Conservation (phyloP, 176 grass and related monocot genomes). For the Leersia perrieri region DNA sequence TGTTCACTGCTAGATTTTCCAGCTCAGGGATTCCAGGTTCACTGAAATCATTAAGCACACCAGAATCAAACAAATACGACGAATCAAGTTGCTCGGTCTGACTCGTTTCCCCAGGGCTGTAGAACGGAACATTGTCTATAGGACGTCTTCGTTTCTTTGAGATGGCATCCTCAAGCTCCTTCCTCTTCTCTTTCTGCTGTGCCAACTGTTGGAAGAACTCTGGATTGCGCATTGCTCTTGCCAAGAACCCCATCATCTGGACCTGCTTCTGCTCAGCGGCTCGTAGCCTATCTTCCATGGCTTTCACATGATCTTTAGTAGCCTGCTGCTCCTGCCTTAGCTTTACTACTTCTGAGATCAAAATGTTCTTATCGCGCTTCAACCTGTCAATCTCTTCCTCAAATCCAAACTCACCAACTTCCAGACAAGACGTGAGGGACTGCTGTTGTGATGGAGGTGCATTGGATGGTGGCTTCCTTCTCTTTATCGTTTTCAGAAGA, state of each 20-base stretch:
- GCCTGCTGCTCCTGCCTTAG: constrained; percentile 74
- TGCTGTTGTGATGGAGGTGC: constrained; percentile 30
- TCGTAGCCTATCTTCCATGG: constrained; percentile 66
- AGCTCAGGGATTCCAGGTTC: constrained; percentile 32
- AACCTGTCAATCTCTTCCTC: constrained; percentile 77
- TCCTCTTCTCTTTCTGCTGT: constrained; percentile 76
- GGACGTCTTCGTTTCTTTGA: constrained; percentile 80
- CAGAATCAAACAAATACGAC: constrained; percentile 32
- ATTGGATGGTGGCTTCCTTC: constrained; percentile 59
- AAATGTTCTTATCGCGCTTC: constrained; percentile 69
- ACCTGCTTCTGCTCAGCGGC: constrained; percentile 67
- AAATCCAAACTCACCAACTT: constrained; percentile 79
- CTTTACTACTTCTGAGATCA: constrained; percentile 81
- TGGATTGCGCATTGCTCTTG: constrained; percentile 72
- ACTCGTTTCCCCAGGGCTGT: constrained; percentile 15
- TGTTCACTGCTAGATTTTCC: constrained; percentile 36
- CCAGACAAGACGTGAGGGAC: constrained; percentile 41
- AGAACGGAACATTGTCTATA: constrained; percentile 54
- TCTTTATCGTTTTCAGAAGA: constrained; percentile 78
- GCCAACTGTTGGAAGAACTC: constrained; percentile 66
- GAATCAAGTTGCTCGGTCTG: constrained; percentile 35
- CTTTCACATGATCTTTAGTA: constrained; percentile 61
- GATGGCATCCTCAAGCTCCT: constrained; percentile 72
- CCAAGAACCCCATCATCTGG: constrained; percentile 83
- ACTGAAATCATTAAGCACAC: constrained; percentile 9